Conservation (phyloP, 495 filamentous ascomycete genomes). For the Haplographium delicatum region DNA sequence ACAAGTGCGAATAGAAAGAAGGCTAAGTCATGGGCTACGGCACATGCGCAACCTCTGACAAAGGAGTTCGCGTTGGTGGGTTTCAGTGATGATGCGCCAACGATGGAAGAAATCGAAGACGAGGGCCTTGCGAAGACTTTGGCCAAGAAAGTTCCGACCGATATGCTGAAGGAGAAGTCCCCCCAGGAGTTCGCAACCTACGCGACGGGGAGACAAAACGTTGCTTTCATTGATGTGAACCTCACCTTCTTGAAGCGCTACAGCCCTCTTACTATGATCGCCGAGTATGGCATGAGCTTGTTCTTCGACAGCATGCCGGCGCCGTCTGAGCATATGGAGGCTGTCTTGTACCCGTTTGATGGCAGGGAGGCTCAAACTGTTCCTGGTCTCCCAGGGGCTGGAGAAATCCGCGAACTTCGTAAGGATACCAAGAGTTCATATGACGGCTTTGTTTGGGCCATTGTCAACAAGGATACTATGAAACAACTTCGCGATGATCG, state of each 20-base stretch:
- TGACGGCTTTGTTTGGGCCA: slow-evolving; percentile 89
- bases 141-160: slow-evolving; percentile 39
- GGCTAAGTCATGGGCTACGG: slow-evolving; percentile 73
- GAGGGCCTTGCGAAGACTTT: slow-evolving; percentile 34
- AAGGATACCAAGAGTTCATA: slow-evolving; percentile 67
- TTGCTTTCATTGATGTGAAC: slow-evolving; percentile 83
- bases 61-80: slow-evolving; percentile 89
- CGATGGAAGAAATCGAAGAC: slow-evolving; percentile 38
- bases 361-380: slow-evolving; percentile 75
- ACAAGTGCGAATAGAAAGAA: slow-evolving; percentile 71
- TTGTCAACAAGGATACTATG: slow-evolving; percentile 95
- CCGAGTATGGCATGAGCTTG: slow-evolving; percentile 72
- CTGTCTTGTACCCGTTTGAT: slow-evolving; percentile 79
- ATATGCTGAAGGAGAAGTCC: slow-evolving; percentile 73
- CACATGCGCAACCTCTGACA: slow-evolving; percentile 63
- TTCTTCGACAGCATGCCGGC: slow-evolving; percentile 63
- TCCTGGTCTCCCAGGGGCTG: slow-evolving; percentile 48
- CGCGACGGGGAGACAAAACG: slow-evolving; percentile 89
- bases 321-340: slow-evolving; percentile 67
- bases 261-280: slow-evolving; percentile 71
- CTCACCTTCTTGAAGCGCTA: slow-evolving; percentile 81
- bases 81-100: slow-evolving; percentile 46
- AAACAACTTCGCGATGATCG: slow-evolving; percentile 82
- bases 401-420: slow-evolving; percentile 48
- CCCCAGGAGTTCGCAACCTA: slow-evolving; percentile 81